phyloP scores from a whole-genome alignment of 129 eudicot genomes.

The Flaveria sonorensis region DNA sequence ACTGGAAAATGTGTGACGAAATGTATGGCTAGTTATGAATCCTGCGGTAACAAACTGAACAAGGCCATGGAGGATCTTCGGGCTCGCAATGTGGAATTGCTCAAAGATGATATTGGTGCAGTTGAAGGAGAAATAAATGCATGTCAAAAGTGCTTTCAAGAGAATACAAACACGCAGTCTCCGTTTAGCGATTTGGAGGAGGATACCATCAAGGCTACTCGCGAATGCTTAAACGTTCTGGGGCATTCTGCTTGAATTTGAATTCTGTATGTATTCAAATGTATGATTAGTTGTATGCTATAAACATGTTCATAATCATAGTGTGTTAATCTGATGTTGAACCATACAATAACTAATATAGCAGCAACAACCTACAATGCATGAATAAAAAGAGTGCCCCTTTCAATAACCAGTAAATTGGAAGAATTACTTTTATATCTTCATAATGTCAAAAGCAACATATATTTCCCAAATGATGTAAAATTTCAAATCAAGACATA shows the following conservation, averaged over 20 bases:
- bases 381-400: background rate
- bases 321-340: background rate
- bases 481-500: no score
- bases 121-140: constrained; percentile 33
- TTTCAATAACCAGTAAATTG: background rate
- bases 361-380: background rate
- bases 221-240: constrained; percentile 41
- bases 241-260: constrained; percentile 28
- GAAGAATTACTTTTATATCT: no score
- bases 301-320: constrained; percentile 6
- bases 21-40: constrained; percentile 21
- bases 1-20: constrained; percentile 13
- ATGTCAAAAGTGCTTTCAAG: constrained; percentile 36
- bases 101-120: constrained; percentile 11
- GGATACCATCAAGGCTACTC: constrained; percentile 32
- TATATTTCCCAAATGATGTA: background rate
- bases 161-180: constrained; percentile 20
- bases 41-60: constrained; percentile 3
- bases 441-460: no score
- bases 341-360: background rate
- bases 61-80: constrained; percentile 32
- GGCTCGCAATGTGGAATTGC: constrained; percentile 25
- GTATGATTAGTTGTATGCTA: constrained; percentile 5
- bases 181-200: constrained; percentile 32
- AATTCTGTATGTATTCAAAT: background rate